A percentile compares a stretch with the other conserved stretches of the same genome.
These are phyloP conservation scores for Chlorella sp. DNA, from an alignment of 139 green algal genomes.

Conservation along the genomic window DNA sequence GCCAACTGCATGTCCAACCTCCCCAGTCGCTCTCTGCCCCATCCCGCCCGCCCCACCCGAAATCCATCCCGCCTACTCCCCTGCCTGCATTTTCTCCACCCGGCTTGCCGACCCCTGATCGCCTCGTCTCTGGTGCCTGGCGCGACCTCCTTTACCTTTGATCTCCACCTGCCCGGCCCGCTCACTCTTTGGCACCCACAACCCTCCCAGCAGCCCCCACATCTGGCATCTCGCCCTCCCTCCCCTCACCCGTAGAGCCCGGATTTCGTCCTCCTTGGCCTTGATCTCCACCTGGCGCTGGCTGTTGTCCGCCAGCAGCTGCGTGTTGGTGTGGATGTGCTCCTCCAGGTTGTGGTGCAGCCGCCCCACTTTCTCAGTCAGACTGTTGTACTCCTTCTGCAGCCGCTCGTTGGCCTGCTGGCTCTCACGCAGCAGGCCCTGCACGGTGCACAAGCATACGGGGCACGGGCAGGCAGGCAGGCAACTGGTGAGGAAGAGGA, in stretches of 20 bases:
- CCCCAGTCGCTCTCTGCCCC: too few species aligned
- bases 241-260: slow-evolving; percentile 39
- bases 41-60: too few species aligned
- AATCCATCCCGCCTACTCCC: too few species aligned
- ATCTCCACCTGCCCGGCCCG: slow-evolving; percentile 81
- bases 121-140: too few species aligned
- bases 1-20: neutral
- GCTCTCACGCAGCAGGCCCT: slow-evolving; percentile 77
- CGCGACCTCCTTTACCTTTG: too few species aligned
- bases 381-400: slow-evolving; percentile 88
- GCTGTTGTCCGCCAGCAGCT: slow-evolving; percentile 86
- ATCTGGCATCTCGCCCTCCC: neutral
- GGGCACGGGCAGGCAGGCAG: neutral
- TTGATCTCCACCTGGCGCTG: slow-evolving; percentile 87
- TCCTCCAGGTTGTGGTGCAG: slow-evolving; percentile 92
- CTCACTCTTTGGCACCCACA: neutral
- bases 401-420: slow-evolving; percentile 74
- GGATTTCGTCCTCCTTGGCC: slow-evolving; percentile 85
- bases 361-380: slow-evolving; percentile 88
- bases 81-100: too few species aligned
- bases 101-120: neutral
- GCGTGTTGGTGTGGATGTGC: slow-evolving; percentile 89
- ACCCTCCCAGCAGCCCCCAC: neutral
- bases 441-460: neutral
- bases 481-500: too few species aligned